These are phyloP conservation scores for Eucalyptus urophylla DNA, from an alignment of 345 rosid genomes.

Conservation along the genomic window DNA sequence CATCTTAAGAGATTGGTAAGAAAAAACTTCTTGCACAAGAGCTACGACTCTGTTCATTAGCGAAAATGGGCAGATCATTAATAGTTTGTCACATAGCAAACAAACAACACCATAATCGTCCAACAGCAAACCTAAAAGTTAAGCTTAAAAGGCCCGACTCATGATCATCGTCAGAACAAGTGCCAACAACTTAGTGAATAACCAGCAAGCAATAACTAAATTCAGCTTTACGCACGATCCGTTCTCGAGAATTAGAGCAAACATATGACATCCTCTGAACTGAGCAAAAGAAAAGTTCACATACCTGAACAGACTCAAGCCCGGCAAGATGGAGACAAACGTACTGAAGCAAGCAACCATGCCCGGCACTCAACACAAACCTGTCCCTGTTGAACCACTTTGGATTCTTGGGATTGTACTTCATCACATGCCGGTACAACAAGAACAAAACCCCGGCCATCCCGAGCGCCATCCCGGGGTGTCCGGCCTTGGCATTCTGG, in stretches of 20 bases:
- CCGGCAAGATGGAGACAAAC: conserved; percentile 29
- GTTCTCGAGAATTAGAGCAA: not conserved
- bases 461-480: conserved; percentile 51
- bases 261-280: not conserved
- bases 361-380: conserved; percentile 32
- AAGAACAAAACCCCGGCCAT: conserved; percentile 20
- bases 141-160: not conserved
- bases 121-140: not conserved
- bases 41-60: not conserved
- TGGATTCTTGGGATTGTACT: conserved; percentile 13
- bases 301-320: conserved; percentile 13
- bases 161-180: not conserved
- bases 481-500: conserved; percentile 50
- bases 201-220: not conserved
- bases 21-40: not conserved
- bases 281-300: not conserved
- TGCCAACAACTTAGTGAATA: not conserved
- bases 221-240: not conserved
- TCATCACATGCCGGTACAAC: conserved; percentile 14
- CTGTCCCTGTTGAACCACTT: conserved; percentile 27
- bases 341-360: conserved; percentile 27
- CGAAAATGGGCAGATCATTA: not conserved
- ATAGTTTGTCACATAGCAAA: not conserved
- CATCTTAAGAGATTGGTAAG: not conserved
- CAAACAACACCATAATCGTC: not conserved